A percentile compares a stretch with the other conserved stretches of the same genome.
Evolutionary conservation across 2,329 filamentous ascomycete species (phyloP).

Genomic region (Triangularia verruculosa): DNA sequence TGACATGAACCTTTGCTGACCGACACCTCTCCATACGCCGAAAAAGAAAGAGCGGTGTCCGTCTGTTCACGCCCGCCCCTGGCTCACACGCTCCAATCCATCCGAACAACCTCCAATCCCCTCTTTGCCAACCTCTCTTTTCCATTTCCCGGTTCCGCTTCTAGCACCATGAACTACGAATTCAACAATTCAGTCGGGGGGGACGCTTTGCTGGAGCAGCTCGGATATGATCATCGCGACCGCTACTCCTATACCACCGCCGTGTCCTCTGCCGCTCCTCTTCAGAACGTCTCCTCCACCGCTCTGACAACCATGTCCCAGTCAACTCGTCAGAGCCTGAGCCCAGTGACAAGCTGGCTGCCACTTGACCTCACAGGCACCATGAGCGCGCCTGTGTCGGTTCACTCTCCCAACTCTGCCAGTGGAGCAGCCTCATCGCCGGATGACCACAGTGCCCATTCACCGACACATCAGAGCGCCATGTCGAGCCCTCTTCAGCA

Average conservation of each 20-base stretch:
- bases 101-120: slow-evolving; percentile 41
- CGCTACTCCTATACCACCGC: slow-evolving; percentile 48
- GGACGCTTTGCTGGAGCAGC: slow-evolving; percentile 56
- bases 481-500: slow-evolving; percentile 48
- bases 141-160: slow-evolving; percentile 29
- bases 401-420: slow-evolving; percentile 39
- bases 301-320: slow-evolving; percentile 39
- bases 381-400: slow-evolving; percentile 32
- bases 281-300: slow-evolving; percentile 36
- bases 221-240: slow-evolving; percentile 56
- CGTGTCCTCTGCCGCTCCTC: slow-evolving; percentile 37
- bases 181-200: slow-evolving; percentile 58
- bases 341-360: slow-evolving; percentile 45
- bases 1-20: slow-evolving; percentile 37
- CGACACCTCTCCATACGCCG: slow-evolving; percentile 20
- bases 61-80: slow-evolving; percentile 22
- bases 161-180: slow-evolving; percentile 55
- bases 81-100: slow-evolving; percentile 42
- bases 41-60: slow-evolving; percentile 47
- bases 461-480: slow-evolving; percentile 44
- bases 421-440: slow-evolving; percentile 50
- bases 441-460: slow-evolving; percentile 49
- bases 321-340: slow-evolving; percentile 39
- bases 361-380: slow-evolving; percentile 47
- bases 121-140: slow-evolving; percentile 33